Conservation (phyloP, 352 stramenopile species). For the Pythium periplocum region DNA sequence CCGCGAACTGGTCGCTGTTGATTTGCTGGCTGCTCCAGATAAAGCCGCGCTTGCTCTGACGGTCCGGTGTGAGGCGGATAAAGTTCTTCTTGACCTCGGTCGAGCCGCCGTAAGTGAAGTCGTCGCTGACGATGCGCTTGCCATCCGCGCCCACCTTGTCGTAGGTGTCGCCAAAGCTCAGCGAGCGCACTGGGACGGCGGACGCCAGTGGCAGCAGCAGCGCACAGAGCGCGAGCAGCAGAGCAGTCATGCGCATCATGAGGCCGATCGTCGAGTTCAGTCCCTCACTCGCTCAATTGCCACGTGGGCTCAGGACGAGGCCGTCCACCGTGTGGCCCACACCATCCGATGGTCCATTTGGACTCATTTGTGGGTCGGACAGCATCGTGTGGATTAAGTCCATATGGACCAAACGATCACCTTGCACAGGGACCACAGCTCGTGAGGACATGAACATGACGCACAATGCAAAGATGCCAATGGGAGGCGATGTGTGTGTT, state of each 20-base stretch:
- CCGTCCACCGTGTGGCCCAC: too few species aligned
- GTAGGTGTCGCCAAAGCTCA: slow-evolving; percentile 67
- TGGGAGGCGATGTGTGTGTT: too few species aligned
- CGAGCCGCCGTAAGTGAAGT: slow-evolving; percentile 44
- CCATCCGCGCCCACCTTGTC: slow-evolving; percentile 46
- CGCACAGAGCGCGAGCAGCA: slow-evolving; percentile 19
- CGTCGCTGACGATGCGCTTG: slow-evolving; percentile 52
- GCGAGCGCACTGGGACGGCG: slow-evolving; percentile 17
- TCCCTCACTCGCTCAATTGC: slow-evolving; percentile 13
- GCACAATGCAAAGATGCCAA: too few species aligned
- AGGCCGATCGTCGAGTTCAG: not conserved
- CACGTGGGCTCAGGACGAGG: slow-evolving; percentile 8
- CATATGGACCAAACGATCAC: slow-evolving; percentile 12
- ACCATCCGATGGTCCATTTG: not conserved
- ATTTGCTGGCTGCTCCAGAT: slow-evolving; percentile 57
- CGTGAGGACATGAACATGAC: too few species aligned
- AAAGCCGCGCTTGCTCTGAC: slow-evolving; percentile 74
- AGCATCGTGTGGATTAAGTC: slow-evolving; percentile 8
- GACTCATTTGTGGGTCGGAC: not conserved
- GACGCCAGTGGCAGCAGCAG: slow-evolving; percentile 16
- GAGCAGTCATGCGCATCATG: slow-evolving; percentile 5
- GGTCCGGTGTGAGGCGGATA: slow-evolving; percentile 71
- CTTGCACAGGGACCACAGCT: too few species aligned
- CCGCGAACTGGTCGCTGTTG: slow-evolving; percentile 41
- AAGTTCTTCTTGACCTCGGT: slow-evolving; percentile 82